Evolutionary conservation across 495 filamentous ascomycete species (phyloP), one percentile per base, ranked within the genome.

Genomic region (Emericellopsis terricola): DNA sequence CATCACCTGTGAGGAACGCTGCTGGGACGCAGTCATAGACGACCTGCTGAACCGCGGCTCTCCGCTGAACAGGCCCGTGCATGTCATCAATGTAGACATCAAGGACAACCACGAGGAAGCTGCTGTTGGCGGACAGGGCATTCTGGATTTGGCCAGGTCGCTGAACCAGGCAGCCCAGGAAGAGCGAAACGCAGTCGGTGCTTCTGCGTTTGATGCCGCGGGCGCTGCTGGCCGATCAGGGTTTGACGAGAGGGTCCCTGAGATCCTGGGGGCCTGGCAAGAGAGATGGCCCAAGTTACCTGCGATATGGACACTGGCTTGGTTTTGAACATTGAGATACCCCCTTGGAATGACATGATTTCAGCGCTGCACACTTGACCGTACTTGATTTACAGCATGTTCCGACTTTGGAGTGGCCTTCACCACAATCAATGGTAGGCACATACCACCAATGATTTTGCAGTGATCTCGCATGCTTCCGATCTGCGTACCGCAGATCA

Each of bases 101-200:
- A 87, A 78, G 52, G 91, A 99, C 58, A 99, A 96, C 46, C 87
- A 96, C 50, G 84, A 96, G 47, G 91, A 99, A 46, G 91, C 91
- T 0, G 62, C 84, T 9, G 67, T 94, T 3, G 91, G 89, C 7
- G 91, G 91, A 8, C 77, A 72, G 40, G 91, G 81, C 4, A 99
- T 99, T 33, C 65, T 94, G 17, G 91, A 96, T 44, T 63, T 99
- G 24, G 91, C 89, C 1, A 73, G 85, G 42, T 73, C 73, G 20
- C 53, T 99, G 37, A 94, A 94, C 45, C 66, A 68, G n/a, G 79
- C 76, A 0, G 91, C 91, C 3, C 56, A 52, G 19, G 70, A 82
- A 43, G 89, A 94, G 52, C 64, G 81, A 30, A 67, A 71, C n/a
- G 52, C 56, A 26, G 52, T 69, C 33, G 78, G 77, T 2, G 45